These are phyloP conservation scores for Pseudogymnoascus sp. DNA, from an alignment of 2,329 filamentous ascomycete genomes.

Conservation along the genomic window DNA sequence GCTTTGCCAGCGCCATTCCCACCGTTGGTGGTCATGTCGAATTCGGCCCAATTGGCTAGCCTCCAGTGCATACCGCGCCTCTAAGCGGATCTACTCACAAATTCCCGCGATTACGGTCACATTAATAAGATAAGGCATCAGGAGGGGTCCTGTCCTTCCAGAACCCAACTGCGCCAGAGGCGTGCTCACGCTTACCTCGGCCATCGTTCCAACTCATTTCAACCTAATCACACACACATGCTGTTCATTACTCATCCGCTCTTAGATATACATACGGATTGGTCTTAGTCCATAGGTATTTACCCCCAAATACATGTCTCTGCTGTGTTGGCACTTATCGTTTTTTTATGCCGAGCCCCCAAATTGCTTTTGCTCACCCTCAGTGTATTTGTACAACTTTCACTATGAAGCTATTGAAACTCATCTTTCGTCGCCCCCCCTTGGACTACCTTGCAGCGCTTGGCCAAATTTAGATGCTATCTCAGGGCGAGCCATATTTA, in stretches of 20 bases:
- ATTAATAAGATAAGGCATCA: conserved; percentile 2
- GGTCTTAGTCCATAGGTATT: neutral
- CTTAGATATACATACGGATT: neutral
- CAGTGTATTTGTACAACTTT: conserved; percentile 1
- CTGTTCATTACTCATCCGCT: neutral
- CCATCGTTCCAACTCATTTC: neutral
- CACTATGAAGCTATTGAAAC: neutral
- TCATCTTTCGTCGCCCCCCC: neutral
- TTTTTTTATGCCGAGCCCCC: neutral
- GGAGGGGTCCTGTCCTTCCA: conserved; percentile 1
- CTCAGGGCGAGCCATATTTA: neutral
- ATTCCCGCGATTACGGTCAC: neutral
- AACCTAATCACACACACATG: conserved; percentile 6
- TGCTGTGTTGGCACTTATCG: neutral
- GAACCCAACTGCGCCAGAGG: conserved; percentile 3
- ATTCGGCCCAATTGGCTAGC: neutral
- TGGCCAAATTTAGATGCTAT: conserved; percentile 4
- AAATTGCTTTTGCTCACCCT: conserved; percentile 3
- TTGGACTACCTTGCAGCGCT: neutral
- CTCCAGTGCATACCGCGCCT: neutral
- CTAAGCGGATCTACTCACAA: conserved; percentile 3
- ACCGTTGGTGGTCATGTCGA: neutral
- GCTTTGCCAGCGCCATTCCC: neutral
- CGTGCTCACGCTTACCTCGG: conserved; percentile 5
- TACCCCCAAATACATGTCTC: neutral